Percentiles rank a stretch among this genome's conserved stretches.
Evolutionary conservation across 768 basidiomycete genomes (phyloP).

Genomic region (Myochromella boudieri): DNA sequence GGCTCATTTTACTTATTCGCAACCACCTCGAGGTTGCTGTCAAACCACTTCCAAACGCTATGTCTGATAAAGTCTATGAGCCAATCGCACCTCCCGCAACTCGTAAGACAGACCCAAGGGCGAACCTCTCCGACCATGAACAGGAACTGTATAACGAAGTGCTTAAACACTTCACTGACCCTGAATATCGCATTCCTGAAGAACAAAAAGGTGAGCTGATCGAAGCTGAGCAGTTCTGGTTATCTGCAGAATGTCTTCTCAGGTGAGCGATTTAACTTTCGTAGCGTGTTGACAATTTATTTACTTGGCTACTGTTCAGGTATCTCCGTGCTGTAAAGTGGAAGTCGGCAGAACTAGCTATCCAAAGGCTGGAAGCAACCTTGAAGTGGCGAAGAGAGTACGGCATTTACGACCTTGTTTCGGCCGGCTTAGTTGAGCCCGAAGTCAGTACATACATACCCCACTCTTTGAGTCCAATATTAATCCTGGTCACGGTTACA

Average conservation of each 20-base stretch:
- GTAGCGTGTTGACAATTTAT: neutral
- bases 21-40: conserved; percentile 1
- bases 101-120: conserved; percentile 30
- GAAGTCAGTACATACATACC: conserved; percentile 49
- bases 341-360: conserved; percentile 54
- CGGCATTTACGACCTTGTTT: conserved; percentile 64
- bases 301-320: conserved; percentile 32
- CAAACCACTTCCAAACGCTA: neutral
- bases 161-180: conserved; percentile 55
- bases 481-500: conserved; percentile 26
- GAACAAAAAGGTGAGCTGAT: conserved; percentile 43
- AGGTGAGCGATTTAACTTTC: conserved; percentile 37
- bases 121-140: conserved; percentile 41
- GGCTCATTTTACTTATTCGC: conserved; percentile 1
- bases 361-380: conserved; percentile 69
- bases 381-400: conserved; percentile 81
- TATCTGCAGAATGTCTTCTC: conserved; percentile 74
- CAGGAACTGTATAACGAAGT: conserved; percentile 52
- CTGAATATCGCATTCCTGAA: conserved; percentile 53
- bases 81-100: conserved; percentile 31
- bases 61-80: conserved; percentile 29
- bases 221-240: conserved; percentile 78
- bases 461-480: conserved; percentile 3
- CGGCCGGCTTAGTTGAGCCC: conserved; percentile 63
- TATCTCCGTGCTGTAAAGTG: conserved; percentile 82